phyloP scores from a whole-genome alignment of 2,329 filamentous ascomycete species.

The Pyrenochaeta sp. region DNA sequence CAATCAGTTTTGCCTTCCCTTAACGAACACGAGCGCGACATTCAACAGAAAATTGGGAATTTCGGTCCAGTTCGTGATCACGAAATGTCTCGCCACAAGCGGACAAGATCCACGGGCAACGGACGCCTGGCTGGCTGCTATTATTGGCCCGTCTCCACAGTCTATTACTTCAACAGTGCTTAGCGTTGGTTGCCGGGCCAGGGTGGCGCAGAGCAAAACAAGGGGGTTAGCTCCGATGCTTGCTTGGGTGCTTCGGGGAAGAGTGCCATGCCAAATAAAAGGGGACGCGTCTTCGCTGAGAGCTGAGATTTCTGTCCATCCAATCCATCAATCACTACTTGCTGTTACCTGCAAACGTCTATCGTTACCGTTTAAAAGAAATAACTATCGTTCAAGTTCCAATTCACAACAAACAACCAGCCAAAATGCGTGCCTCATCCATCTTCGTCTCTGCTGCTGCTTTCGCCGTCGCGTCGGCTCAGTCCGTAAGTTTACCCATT shows the following conservation, averaged over 20 bases:
- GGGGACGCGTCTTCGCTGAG: conserved; percentile 19
- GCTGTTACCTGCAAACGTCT: conserved; percentile 23
- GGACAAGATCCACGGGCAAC: conserved; percentile 8
- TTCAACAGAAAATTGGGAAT: conserved; percentile 19
- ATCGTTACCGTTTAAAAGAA: conserved; percentile 3
- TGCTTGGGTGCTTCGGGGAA: conserved; percentile 18
- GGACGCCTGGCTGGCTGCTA: conserved; percentile 17
- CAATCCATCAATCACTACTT: conserved; percentile 23
- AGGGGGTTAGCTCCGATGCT: conserved; percentile 21
- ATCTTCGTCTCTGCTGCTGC: conserved; percentile 39
- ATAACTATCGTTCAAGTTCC: conserved; percentile 21
- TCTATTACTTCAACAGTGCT: conserved; percentile 10
- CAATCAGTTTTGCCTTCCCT: background rate
- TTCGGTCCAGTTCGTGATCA: conserved; percentile 9
- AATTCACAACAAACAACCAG: conserved; percentile 14
- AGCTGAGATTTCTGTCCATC: conserved; percentile 1
- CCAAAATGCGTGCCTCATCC: conserved; percentile 42
- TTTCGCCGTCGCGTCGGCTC: conserved; percentile 42
- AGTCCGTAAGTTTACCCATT: conserved; percentile 31
- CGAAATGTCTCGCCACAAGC: conserved; percentile 4
- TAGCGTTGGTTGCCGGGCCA: conserved; percentile 33
- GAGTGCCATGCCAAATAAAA: conserved; percentile 22
- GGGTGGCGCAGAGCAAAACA: conserved; percentile 28
- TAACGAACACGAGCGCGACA: conserved; percentile 9
- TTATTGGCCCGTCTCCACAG: conserved; percentile 20